A percentile compares a stretch with the other conserved stretches of the same genome.
phyloP scores from a whole-genome alignment of 768 basidiomycete species.

The Dendrothele bispora region DNA sequence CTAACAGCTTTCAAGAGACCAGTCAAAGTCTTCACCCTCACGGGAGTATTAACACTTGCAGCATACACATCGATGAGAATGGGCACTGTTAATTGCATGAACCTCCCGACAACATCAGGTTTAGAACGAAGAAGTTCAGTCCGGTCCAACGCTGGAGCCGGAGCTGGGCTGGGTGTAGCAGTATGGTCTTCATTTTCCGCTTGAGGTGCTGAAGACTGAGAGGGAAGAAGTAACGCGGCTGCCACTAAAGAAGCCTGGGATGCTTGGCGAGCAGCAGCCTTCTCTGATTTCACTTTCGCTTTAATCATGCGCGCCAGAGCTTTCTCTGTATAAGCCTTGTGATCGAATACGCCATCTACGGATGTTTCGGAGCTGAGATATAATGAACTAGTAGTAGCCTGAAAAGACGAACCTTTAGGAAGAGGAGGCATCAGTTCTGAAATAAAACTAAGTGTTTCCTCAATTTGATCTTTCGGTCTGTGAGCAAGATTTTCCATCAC shows the following conservation, averaged over 20 bases:
- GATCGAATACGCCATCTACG: constrained; percentile 93
- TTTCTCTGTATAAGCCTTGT: constrained; percentile 88
- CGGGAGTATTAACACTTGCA: constrained; percentile 88
- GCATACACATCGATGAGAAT: constrained; percentile 98
- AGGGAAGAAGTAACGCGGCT: constrained; percentile 23
- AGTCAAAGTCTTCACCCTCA: constrained; percentile 86
- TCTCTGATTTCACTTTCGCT: constrained; percentile 81
- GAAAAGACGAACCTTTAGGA: constrained; percentile 68
- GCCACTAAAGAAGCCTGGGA: constrained; percentile 30
- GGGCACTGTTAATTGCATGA: constrained; percentile 87
- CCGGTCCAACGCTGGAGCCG: constrained; percentile 48
- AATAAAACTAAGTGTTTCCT: constrained; percentile 87
- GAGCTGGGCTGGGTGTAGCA: constrained; percentile 27
- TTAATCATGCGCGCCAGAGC: constrained; percentile 73
- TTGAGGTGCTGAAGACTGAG: constrained; percentile 32
- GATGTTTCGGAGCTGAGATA: constrained; percentile 9
- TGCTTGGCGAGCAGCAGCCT: constrained; percentile 66
- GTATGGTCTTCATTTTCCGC: constrained; percentile 39
- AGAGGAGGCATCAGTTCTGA: constrained; percentile 92
- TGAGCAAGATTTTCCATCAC: constrained; percentile 98
- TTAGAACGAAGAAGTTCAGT: constrained; percentile 76
- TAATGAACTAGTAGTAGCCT: not conserved
- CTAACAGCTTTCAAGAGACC: constrained; percentile 90
- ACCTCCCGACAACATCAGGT: constrained; percentile 74
- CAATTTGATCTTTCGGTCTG: constrained; percentile 94